Conservation (phyloP, 192 early-diverging fungal genomes). For the Rhizophagus sp. region DNA sequence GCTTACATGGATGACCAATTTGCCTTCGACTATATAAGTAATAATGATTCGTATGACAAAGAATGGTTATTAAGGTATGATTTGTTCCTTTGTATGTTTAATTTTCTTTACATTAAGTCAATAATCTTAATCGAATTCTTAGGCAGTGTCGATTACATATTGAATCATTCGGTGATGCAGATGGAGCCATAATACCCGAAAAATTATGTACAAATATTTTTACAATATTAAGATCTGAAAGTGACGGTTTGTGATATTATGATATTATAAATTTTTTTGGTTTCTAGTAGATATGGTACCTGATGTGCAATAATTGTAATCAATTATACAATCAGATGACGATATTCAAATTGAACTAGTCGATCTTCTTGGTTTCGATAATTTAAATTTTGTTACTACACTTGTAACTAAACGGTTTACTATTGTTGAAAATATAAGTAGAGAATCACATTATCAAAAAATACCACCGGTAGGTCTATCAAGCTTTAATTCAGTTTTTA, state of each 20-base stretch:
- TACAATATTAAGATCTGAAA: conserved; percentile 62
- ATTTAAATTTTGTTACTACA: conserved; percentile 65
- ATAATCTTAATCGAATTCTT: conserved; percentile 1
- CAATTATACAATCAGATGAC: conserved; percentile 48
- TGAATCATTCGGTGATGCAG: conserved; percentile 37
- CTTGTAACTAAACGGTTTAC: conserved; percentile 57
- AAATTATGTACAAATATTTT: conserved; percentile 71
- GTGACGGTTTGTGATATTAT: conserved; percentile 39
- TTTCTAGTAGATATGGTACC: no score
- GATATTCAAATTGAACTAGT: conserved; percentile 67
- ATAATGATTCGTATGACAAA: conserved; percentile 33
- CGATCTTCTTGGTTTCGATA: conserved; percentile 73
- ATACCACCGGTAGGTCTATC: neutral
- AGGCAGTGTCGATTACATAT: conserved; percentile 60
- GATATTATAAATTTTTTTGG: neutral
- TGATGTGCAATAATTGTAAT: no score
- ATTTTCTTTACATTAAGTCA: neutral
- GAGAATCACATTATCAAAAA: conserved; percentile 30
- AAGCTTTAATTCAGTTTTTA: conserved; percentile 32
- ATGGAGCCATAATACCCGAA: conserved; percentile 46
- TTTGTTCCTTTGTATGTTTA: neutral
- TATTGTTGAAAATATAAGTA: conserved; percentile 66
- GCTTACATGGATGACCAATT: no score
- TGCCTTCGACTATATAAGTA: neutral
- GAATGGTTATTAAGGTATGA: conserved; percentile 55